phyloP scores from a whole-genome alignment of 2,329 filamentous ascomycete genomes.

The Aureobasidium zeae region DNA sequence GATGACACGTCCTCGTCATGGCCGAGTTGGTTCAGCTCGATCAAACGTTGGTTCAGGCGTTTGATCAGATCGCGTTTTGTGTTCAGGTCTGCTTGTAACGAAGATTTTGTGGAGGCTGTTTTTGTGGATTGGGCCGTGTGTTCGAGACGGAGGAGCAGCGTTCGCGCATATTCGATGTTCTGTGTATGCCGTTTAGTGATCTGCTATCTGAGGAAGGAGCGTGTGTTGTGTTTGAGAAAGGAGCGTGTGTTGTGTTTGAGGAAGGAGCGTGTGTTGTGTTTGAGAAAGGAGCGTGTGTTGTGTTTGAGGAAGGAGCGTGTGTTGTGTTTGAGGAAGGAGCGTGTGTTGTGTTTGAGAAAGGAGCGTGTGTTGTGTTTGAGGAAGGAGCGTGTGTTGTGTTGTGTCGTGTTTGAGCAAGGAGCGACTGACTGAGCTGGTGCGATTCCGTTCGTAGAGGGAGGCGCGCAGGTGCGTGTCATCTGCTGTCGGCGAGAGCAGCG shows the following conservation, averaged over 20 bases:
- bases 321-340: too few species aligned
- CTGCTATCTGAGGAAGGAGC: too few species aligned
- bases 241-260: too few species aligned
- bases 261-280: too few species aligned
- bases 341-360: too few species aligned
- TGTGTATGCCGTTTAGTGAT: background rate
- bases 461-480: constrained; percentile 49
- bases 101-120: constrained; percentile 48
- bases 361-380: too few species aligned
- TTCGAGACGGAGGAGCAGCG: constrained; percentile 60
- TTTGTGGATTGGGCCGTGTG: constrained; percentile 56
- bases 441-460: constrained; percentile 58
- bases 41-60: constrained; percentile 54
- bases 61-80: constrained; percentile 58
- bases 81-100: constrained; percentile 54
- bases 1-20: constrained; percentile 25
- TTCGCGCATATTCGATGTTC: constrained; percentile 63
- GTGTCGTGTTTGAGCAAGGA: background rate
- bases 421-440: constrained; percentile 43
- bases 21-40: constrained; percentile 58
- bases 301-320: too few species aligned
- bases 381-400: too few species aligned
- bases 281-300: too few species aligned
- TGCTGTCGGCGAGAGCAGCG: constrained; percentile 50
- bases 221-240: too few species aligned